Base-by-base conservation (phyloP, 2,329 filamentous ascomycete genomes). In the Dactylellina sp. region DNA sequence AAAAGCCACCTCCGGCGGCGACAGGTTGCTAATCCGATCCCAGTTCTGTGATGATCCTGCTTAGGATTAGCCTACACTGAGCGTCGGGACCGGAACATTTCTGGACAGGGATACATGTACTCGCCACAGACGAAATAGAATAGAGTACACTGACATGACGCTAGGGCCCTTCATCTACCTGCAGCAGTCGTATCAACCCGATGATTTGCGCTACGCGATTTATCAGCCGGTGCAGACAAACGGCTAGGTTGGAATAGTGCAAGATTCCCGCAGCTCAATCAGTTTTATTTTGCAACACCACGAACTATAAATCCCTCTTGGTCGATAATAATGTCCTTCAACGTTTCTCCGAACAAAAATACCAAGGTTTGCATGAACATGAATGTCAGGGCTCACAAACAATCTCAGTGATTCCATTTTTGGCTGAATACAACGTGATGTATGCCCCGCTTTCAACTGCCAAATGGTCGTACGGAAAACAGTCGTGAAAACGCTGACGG, bases 81-180 rank as follows among this genome's bases (percentile, higher is more conserved):
- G 25, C 18, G 46, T 59, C 60, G 68, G 68, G 68, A 52, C 68
- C 68, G 68, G 68, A 72, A 64, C 40, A 59, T 72, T 72, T 60
- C 53, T 61, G 20, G 59, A 16, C 68, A 72, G 39, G 68, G 68
- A 40, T 61, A 9, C 37, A 7, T 20, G 44, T 14, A 47, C 7
- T 16, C 1, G 44, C 14, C 1, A 39, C 28, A 7, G n/a, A 20
- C 9, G 16, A 25, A 49, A 57, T n/a, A 42, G 7, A 16, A 32
- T 4, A 46, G 28, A 18, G 12, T 20, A 16, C 9, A 20, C 5
- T 2, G 7, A 46, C n/a, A 20, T 46, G 11, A 46, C 2, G 42
- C n/a, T 7, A 9, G 20, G 42, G 20, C 12, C 6, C 4, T 4
- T 12, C 7, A 42, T 12, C 9, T 42, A n/a, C n/a, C n/a, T n/a